A percentile compares a stretch with the other conserved stretches of the same genome.
phyloP scores from a whole-genome alignment of 441 rosid genomes.

The Gossypium schwendimanii region DNA sequence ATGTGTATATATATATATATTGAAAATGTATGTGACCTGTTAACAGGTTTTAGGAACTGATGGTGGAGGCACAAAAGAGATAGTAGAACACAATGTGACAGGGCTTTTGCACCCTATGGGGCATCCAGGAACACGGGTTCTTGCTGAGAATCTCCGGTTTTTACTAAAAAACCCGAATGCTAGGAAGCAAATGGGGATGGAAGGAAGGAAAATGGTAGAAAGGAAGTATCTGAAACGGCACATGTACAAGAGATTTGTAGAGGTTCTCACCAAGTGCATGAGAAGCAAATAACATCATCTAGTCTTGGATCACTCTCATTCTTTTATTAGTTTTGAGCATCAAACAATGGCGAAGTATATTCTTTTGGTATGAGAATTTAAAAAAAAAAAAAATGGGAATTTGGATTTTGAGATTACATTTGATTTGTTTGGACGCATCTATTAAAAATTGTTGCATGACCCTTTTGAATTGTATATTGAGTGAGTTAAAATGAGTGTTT shows the following conservation, averaged over 20 bases:
- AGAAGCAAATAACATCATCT: conserved; percentile 31
- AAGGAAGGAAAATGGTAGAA: conserved; percentile 62
- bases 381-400: no score
- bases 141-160: conserved; percentile 53
- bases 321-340: conserved; percentile 27
- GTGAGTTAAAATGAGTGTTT: no score
- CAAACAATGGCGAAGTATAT: neutral
- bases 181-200: conserved; percentile 59
- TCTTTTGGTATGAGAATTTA: no score
- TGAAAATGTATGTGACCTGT: neutral
- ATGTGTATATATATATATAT: neutral
- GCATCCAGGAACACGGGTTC: conserved; percentile 43
- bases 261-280: conserved; percentile 76
- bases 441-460: no score
- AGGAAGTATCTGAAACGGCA: conserved; percentile 71
- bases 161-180: conserved; percentile 49
- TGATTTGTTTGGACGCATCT: no score
- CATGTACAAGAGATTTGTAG: conserved; percentile 71
- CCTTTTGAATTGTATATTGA: no score
- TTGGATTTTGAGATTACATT: no score
- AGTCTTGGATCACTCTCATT: conserved; percentile 8
- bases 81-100: conserved; percentile 69
- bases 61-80: conserved; percentile 90
- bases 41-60: conserved; percentile 83
- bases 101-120: conserved; percentile 85